phyloP scores from a whole-genome alignment of 768 basidiomycete species.

The Tricholoma hemisulphureum region DNA sequence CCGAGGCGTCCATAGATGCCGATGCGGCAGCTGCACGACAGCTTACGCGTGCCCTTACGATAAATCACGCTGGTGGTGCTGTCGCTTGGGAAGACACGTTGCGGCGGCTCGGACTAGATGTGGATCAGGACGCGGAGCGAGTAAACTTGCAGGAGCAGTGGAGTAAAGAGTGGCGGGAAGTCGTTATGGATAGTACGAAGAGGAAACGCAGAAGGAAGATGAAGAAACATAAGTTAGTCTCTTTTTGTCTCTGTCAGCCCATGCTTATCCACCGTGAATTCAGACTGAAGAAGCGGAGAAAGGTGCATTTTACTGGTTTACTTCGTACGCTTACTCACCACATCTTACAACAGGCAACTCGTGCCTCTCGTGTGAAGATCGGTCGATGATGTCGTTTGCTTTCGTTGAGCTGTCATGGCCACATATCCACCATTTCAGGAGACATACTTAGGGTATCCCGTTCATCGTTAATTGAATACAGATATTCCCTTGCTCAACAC shows the following conservation, averaged over 20 bases:
- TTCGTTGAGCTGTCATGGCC: not conserved
- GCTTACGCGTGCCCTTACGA: slow-evolving; percentile 71
- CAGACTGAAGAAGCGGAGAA: slow-evolving; percentile 89
- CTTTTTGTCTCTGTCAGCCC: slow-evolving; percentile 4
- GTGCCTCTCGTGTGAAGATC: slow-evolving; percentile 35
- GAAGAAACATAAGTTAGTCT: slow-evolving; percentile 91
- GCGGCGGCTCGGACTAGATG: slow-evolving; percentile 59
- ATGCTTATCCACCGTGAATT: slow-evolving; percentile 8
- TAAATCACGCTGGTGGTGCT: slow-evolving; percentile 60
- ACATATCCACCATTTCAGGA: not conserved
- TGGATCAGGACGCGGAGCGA: slow-evolving; percentile 47
- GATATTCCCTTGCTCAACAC: not conserved
- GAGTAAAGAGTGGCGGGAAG: slow-evolving; percentile 60
- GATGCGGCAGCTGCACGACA: slow-evolving; percentile 81
- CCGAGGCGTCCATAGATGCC: slow-evolving; percentile 58
- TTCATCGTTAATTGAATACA: slow-evolving; percentile 18
- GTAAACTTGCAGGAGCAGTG: slow-evolving; percentile 51
- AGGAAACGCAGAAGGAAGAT: slow-evolving; percentile 91
- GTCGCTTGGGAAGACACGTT: slow-evolving; percentile 70
- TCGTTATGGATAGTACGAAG: slow-evolving; percentile 77
- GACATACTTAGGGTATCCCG: slow-evolving; percentile 7
- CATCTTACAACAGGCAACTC: slow-evolving; percentile 40
- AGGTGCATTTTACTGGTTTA: slow-evolving; percentile 46
- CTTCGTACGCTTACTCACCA: slow-evolving; percentile 15
- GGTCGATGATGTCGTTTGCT: slow-evolving; percentile 24